Base-by-base conservation (phyloP, 352 stramenopile species). In the Globisporangium acanthophoron region DNA sequence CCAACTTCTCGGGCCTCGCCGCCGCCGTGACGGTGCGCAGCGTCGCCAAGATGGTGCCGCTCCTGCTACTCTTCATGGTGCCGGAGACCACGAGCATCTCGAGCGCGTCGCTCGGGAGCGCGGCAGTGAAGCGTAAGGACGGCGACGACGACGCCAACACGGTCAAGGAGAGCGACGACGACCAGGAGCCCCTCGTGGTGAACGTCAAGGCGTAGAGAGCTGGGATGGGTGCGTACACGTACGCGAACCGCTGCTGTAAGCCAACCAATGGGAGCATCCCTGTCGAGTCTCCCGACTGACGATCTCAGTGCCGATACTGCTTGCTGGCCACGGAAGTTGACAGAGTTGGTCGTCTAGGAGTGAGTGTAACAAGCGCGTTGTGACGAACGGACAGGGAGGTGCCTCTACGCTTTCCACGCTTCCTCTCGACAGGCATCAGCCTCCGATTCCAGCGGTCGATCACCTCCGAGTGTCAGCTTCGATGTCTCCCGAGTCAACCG, bases 31-130 rank as follows among this genome's bases (percentile, higher is more conserved):
- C 70, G n/a, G 66, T 88, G 37, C 81, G 81, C 53, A 88, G 73
- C 39, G 54, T 69, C 1, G 76, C 65, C 52, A 91, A 91, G 55
- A n/a, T 91, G n/a, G 58, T 80, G 56, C 81, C 81, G 29, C 71
- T 91, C 24, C 53, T 87, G 49, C 66, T 91, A 61, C 65, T 91
- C 37, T 88, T 78, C 52, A 88, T 91, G 78, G 79, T 91, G 41
- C 81, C 81, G 0, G 78, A 70, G 43, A 83, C 81, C 37, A 88
- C 76, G 41, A 86, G 65, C 65, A 83, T 90, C 70, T 74, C 69
- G 29, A 90, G 80, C 58, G 63, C 75, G 40, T 66, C 74, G 24
- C 52, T 82, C 11, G 66, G 71, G 3, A 59, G 20, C 21, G 45
- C 45, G 9, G 35, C 33, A 27, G 24, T 27, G 6, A 54, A 54